Evolutionary conservation across 1,139 yeast species (phyloP), one percentile per base, ranked within the genome.

Genomic region (Lodderomyces jiufengensis): DNA sequence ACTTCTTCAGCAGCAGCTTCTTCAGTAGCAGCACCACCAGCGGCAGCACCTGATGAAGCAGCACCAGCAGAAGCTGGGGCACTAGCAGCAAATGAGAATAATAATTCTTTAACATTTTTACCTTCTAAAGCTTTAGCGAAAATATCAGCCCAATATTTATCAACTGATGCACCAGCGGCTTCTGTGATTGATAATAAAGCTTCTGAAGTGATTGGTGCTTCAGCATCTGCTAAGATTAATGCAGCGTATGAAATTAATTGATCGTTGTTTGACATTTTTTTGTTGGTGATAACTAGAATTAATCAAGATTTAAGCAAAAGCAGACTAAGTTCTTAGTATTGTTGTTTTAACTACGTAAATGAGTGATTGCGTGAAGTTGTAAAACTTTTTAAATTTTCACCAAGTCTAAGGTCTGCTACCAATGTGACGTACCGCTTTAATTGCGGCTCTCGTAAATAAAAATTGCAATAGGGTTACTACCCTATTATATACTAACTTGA

Each of bases 111-210:
- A 68, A 92, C 75, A 80, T 90, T 80, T 78, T 86, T 85, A 69
- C 97, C 97, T 72, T 84, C 95, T 63, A 92, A 80, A 66, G 97
- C 97, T 78, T 86, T 84, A 62, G 97, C 94, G 77, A 76, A 92
- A 61, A 85, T 80, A 61, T 86, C 88, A 63, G 95, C 86, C 97
- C 97, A 90, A 76, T 86, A 78, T 73, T 71, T 51, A 48, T 88
- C 96, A 61, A 87, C 83, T 48, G 76, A 72, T 59, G 92, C 87
- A 71, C 92, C 90, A 59, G 96, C 96, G 57, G 95, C 90, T 69
- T 80, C 73, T 71, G 88, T 72, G 69, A 87, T 70, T 57, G 95
- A 72, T 64, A 76, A 66, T 65, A 92, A 78, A 82, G 88, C 88
- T 71, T 88, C 96, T 61, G 96, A 68, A 61, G 97, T 71, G 81